Evolutionary conservation across 2,329 filamentous ascomycete species (phyloP).

Genomic region (Aspergillus sojae): DNA sequence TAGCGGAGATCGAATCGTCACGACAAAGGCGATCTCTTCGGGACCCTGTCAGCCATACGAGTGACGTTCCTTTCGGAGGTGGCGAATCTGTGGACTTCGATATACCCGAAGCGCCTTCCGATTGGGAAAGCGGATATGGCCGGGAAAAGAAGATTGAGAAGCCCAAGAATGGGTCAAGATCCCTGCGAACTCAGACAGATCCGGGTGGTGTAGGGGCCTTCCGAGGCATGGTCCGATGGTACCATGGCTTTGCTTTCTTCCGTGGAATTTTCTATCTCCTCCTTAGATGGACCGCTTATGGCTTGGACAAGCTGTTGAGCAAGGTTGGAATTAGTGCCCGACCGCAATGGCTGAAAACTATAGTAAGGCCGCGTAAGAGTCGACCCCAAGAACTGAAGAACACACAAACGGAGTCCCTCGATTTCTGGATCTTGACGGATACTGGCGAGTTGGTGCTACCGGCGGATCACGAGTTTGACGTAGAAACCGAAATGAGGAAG

Average conservation of each 20-base stretch:
- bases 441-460: conserved; percentile 60
- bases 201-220: conserved; percentile 73
- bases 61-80: conserved; percentile 31
- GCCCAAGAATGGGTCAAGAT: conserved; percentile 35
- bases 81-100: conserved; percentile 39
- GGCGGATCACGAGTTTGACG: conserved; percentile 69
- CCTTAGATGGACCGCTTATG: conserved; percentile 59
- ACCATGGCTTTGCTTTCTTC: conserved; percentile 73
- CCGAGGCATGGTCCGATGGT: conserved; percentile 76
- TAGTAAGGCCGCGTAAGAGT: conserved; percentile 34
- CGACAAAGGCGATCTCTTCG: conserved; percentile 31
- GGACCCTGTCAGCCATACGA: conserved; percentile 18
- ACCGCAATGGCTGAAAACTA: conserved; percentile 63
- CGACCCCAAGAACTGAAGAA: conserved; percentile 17
- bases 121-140: conserved; percentile 51
- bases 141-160: conserved; percentile 50
- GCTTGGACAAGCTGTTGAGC: conserved; percentile 57
- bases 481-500: conserved; percentile 76
- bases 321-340: conserved; percentile 63
- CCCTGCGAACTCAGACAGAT: conserved; percentile 39
- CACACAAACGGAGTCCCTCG: conserved; percentile 35
- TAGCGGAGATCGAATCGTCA: conserved; percentile 70
- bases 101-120: conserved; percentile 30
- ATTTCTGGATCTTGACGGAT: conserved; percentile 58
- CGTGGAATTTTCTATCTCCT: conserved; percentile 71